Conservation (phyloP, 2,329 filamentous ascomycete species). For the Aspergillus neotritici region DNA sequence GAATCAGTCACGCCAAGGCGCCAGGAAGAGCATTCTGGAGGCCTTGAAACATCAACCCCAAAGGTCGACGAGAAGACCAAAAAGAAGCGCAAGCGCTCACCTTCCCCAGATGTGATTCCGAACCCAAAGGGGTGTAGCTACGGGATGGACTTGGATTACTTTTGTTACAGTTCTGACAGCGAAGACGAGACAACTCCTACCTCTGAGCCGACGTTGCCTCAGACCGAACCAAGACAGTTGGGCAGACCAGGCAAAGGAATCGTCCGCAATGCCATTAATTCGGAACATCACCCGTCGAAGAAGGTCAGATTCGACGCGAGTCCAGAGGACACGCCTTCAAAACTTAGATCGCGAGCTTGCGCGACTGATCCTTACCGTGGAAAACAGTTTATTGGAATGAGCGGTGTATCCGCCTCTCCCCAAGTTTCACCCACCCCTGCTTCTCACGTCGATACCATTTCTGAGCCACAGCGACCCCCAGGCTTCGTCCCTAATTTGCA, state of each 20-base stretch:
- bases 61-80: constrained; percentile 5
- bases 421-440: constrained; percentile 13
- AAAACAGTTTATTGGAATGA: constrained; percentile 19
- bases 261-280: constrained; percentile 13
- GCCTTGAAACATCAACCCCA: constrained; percentile 3
- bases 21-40: background rate
- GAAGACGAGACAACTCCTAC: constrained; percentile 21
- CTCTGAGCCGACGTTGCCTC: constrained; percentile 5
- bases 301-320: constrained; percentile 32
- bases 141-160: constrained; percentile 37
- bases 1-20: background rate
- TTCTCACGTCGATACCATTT: background rate
- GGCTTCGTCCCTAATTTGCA: constrained; percentile 22
- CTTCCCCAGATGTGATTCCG: constrained; percentile 38
- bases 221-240: constrained; percentile 9
- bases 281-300: constrained; percentile 21
- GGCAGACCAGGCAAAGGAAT: constrained; percentile 8
- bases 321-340: constrained; percentile 31
- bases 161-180: constrained; percentile 29
- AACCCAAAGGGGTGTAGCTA: constrained; percentile 39
- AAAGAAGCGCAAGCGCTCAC: constrained; percentile 38
- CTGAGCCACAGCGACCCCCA: constrained; percentile 9
- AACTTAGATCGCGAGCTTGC: constrained; percentile 18
- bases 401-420: constrained; percentile 10
- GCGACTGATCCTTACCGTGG: constrained; percentile 22